These are phyloP conservation scores for Thielaviopsis populi DNA, from an alignment of 2,329 filamentous ascomycete species.

Conservation along the genomic window DNA sequence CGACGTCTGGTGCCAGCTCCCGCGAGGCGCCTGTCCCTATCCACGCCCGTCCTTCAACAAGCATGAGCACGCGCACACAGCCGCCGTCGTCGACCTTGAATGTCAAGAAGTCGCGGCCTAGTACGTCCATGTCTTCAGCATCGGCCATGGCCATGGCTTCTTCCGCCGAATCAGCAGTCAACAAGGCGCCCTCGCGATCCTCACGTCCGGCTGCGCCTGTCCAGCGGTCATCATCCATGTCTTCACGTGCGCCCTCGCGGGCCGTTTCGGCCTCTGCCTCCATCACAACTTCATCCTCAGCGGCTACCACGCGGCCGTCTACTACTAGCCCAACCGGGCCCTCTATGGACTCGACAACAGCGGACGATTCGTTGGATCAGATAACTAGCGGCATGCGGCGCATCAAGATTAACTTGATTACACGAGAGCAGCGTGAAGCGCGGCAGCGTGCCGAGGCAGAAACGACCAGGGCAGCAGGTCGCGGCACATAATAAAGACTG, in stretches of 20 bases:
- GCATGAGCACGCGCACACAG: slow-evolving; percentile 4
- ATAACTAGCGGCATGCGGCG: slow-evolving; percentile 46
- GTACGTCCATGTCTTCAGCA: slow-evolving; percentile 4
- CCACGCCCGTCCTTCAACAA: slow-evolving; percentile 4
- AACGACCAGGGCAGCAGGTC: not conserved
- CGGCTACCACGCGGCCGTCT: slow-evolving; percentile 10
- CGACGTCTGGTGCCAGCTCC: not conserved
- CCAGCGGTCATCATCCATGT: slow-evolving; percentile 6
- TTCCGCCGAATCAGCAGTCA: not conserved
- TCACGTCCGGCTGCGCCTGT: not conserved
- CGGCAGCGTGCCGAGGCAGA: slow-evolving; percentile 8
- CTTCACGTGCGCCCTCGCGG: slow-evolving; percentile 7
- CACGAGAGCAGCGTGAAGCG: slow-evolving; percentile 42
- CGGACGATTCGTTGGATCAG: slow-evolving; percentile 33
- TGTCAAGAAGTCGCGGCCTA: slow-evolving; percentile 15
- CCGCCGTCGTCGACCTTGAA: not conserved
- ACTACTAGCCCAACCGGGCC: slow-evolving; percentile 14
- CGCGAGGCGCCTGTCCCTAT: slow-evolving; percentile 1
- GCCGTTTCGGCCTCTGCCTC: slow-evolving; percentile 4
- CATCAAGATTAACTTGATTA: slow-evolving; percentile 47
- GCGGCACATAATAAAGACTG: not conserved
- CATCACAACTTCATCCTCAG: not conserved
- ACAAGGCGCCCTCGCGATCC: not conserved
- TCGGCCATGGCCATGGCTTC: not conserved
- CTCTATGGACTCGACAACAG: slow-evolving; percentile 11